Evolutionary conservation across 2,329 filamentous ascomycete genomes (phyloP).

Genomic region (Dendryphion nanum): DNA sequence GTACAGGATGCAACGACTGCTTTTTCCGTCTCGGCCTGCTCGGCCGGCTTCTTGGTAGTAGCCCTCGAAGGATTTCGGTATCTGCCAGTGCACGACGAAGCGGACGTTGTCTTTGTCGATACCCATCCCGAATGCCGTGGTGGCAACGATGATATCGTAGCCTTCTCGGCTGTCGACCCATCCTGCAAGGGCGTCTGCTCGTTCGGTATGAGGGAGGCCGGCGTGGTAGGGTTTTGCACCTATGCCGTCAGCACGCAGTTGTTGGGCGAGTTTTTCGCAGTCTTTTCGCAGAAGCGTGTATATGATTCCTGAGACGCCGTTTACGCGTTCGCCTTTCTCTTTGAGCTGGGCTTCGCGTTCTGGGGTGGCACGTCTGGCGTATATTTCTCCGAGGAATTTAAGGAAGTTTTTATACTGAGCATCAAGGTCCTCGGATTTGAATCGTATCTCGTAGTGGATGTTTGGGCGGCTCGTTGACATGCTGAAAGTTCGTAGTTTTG

Average conservation of each 20-base stretch:
- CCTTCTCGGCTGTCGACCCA: slow-evolving; percentile 73
- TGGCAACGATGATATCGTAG: slow-evolving; percentile 91
- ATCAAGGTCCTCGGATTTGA: slow-evolving; percentile 73
- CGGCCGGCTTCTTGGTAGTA: slow-evolving; percentile 96
- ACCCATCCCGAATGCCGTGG: slow-evolving; percentile 96
- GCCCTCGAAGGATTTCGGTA: slow-evolving; percentile 91
- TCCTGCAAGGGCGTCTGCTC: slow-evolving; percentile 66
- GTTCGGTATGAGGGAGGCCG: slow-evolving; percentile 63
- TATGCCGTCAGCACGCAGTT: slow-evolving; percentile 66
- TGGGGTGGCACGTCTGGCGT: slow-evolving; percentile 63
- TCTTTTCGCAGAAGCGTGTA: slow-evolving; percentile 75
- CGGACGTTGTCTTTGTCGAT: slow-evolving; percentile 95
- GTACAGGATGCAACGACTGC: slow-evolving; percentile 83
- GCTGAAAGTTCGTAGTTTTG: slow-evolving; percentile 69
- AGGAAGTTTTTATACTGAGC: slow-evolving; percentile 74
- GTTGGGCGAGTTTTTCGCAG: slow-evolving; percentile 68
- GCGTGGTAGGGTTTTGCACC: slow-evolving; percentile 73
- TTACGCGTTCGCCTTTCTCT: slow-evolving; percentile 49
- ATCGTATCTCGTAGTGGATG: slow-evolving; percentile 86
- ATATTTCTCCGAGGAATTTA: slow-evolving; percentile 71
- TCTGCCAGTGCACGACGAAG: slow-evolving; percentile 91
- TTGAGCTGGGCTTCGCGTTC: slow-evolving; percentile 59
- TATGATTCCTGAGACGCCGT: slow-evolving; percentile 73
- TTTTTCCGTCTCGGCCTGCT: slow-evolving; percentile 85
- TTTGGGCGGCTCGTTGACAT: slow-evolving; percentile 84